These are phyloP conservation scores for Cordyceps cateniannulata DNA, from an alignment of 2,329 filamentous ascomycete genomes.

Conservation along the genomic window DNA sequence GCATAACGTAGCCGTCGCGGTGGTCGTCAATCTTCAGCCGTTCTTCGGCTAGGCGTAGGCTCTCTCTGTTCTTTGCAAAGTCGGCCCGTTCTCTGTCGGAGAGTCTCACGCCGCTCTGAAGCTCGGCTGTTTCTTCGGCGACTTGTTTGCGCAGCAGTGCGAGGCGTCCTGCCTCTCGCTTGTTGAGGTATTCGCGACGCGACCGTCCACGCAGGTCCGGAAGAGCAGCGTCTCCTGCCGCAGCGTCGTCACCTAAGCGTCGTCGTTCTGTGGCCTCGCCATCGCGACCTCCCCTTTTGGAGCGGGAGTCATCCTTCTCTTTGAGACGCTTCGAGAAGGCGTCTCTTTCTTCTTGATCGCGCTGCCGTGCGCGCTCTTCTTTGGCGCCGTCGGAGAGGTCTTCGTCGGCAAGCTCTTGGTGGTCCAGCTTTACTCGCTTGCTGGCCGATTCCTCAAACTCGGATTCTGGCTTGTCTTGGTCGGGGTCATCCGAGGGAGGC, in stretches of 20 bases:
- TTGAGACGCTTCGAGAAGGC: constrained; percentile 72
- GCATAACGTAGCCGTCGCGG: constrained; percentile 84
- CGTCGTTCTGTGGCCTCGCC: constrained; percentile 53
- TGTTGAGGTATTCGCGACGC: constrained; percentile 87
- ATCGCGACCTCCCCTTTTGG: constrained; percentile 60
- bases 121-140: constrained; percentile 75
- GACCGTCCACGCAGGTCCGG: constrained; percentile 77
- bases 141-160: constrained; percentile 87
- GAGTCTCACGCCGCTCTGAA: constrained; percentile 67
- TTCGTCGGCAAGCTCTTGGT: constrained; percentile 40
- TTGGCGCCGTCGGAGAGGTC: constrained; percentile 55
- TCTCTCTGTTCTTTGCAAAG: constrained; percentile 81
- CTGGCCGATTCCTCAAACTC: constrained; percentile 64
- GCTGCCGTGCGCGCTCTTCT: constrained; percentile 51
- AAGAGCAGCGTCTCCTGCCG: constrained; percentile 63
- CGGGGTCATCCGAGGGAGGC: constrained; percentile 35
- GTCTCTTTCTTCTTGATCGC: constrained; percentile 68
- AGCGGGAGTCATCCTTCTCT: constrained; percentile 62
- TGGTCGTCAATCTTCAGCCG: constrained; percentile 84
- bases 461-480: constrained; percentile 40
- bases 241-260: constrained; percentile 44
- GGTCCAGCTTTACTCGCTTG: constrained; percentile 61
- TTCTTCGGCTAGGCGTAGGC: constrained; percentile 76
- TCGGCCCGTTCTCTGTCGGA: constrained; percentile 77
- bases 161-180: constrained; percentile 79